Evolutionary conservation across 2,329 filamentous ascomycete genomes (phyloP).

Genomic region (Huntiella bhutanensis): DNA sequence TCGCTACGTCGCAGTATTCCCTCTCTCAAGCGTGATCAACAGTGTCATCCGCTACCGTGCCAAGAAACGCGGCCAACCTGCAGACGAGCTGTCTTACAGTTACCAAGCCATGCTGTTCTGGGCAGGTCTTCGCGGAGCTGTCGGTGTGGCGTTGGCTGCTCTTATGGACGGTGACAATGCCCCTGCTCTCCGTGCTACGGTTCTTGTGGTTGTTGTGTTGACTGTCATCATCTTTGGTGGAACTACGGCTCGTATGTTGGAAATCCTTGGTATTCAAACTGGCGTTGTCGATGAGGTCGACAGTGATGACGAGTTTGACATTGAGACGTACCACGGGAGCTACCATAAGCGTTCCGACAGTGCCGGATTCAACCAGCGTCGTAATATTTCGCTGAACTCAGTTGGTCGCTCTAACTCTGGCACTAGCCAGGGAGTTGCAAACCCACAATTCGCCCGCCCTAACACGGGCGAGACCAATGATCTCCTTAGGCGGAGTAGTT

Average conservation of each 20-base stretch:
- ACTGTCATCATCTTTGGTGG: slow-evolving; percentile 98
- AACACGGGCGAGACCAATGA: slow-evolving; percentile 22
- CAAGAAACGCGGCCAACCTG: slow-evolving; percentile 47
- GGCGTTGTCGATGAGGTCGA: slow-evolving; percentile 94
- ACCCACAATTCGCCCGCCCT: slow-evolving; percentile 28
- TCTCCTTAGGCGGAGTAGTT: slow-evolving; percentile 22
- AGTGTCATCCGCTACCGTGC: slow-evolving; percentile 80
- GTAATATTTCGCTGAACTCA: slow-evolving; percentile 38
- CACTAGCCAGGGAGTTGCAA: slow-evolving; percentile 9
- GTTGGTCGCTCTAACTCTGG: slow-evolving; percentile 20
- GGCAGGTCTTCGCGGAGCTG: slow-evolving; percentile 86
- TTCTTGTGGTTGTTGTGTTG: slow-evolving; percentile 90
- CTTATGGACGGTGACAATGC: slow-evolving; percentile 68
- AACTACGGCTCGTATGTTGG: slow-evolving; percentile 91
- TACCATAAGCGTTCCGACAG: slow-evolving; percentile 65
- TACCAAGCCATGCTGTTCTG: slow-evolving; percentile 99
- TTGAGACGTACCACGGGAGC: slow-evolving; percentile 53
- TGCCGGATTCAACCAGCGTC: slow-evolving; percentile 57
- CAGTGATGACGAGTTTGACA: slow-evolving; percentile 96
- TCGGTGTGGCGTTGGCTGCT: slow-evolving; percentile 84
- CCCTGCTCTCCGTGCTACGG: slow-evolving; percentile 72
- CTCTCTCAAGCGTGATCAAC: slow-evolving; percentile 75
- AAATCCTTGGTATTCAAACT: slow-evolving; percentile 90
- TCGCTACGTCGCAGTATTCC: slow-evolving; percentile 87
- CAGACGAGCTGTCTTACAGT: slow-evolving; percentile 79